phyloP scores from a whole-genome alignment of 371 early-diverging fungal genomes.

The Syncephalastrum racemosum region DNA sequence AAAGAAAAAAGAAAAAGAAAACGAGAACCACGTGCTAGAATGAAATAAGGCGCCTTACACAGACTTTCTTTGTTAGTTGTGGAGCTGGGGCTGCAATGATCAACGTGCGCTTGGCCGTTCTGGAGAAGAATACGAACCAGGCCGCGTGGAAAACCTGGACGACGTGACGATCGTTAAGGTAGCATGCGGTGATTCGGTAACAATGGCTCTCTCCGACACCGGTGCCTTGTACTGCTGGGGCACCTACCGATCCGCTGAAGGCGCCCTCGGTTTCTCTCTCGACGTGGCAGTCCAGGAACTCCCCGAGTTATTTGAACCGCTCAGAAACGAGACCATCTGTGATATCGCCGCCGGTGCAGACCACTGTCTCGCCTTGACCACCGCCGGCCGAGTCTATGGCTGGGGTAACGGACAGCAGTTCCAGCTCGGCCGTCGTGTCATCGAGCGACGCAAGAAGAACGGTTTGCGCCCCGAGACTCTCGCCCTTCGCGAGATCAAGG shows the following conservation, averaged over 20 bases:
- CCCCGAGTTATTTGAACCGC: conserved; percentile 56
- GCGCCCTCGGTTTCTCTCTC: conserved; percentile 70
- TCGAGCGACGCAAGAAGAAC: conserved; percentile 64
- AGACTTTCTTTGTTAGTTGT: conserved; percentile 43
- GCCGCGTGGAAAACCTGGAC: conserved; percentile 66
- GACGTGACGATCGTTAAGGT: conserved; percentile 78
- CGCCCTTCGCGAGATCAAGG: conserved; percentile 56
- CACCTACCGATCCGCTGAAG: conserved; percentile 74
- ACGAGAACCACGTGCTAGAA: too few relatives aligned
- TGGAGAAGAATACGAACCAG: conserved; percentile 79
- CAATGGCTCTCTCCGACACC: conserved; percentile 84
- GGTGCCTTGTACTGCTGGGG: conserved; percentile 96
- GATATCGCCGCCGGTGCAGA: conserved; percentile 90
- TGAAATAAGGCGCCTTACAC: too few relatives aligned
- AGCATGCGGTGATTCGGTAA: conserved; percentile 92
- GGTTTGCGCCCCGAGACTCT: conserved; percentile 61
- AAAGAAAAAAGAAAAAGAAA: too few relatives aligned
- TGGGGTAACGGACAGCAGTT: conserved; percentile 97
- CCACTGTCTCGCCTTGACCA: conserved; percentile 85
- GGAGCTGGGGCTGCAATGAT: conserved; percentile 99
- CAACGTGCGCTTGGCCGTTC: conserved; percentile 93
- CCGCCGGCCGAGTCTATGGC: conserved; percentile 75
- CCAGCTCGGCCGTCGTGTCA: conserved; percentile 87
- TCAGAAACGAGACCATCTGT: conserved; percentile 53
- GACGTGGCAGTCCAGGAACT: conserved; percentile 64